Base-by-base conservation (phyloP, 768 basidiomycete species). In the Boletus vinaceobasis region DNA sequence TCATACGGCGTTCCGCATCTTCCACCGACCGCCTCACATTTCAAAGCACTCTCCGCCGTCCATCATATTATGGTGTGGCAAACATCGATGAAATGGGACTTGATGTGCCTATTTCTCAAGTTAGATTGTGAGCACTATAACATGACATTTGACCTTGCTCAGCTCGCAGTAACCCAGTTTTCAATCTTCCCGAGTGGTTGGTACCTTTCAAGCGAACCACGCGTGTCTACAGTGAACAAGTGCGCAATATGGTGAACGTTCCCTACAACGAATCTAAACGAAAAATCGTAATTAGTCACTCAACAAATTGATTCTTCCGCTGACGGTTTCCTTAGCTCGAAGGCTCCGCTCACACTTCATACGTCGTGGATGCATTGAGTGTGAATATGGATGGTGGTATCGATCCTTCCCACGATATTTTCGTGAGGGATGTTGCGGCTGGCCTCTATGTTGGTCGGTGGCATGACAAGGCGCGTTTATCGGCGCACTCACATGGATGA, bases 51-150 rank as follows among this genome's bases (percentile, higher is more conserved):
- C 26, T 27, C n/a, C 13, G 47, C 53, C 2, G 47, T 53, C 7
- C 45, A 53, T 35, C 29, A 27, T n/a, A 48, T 53, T 11, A 49
- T 49, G 46, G 46, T 53, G 14, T 48, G 32, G 39, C 47, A 53
- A 35, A 49, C 53, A 7, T 49, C 53, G 27, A 15, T 49, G 26
- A 29, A 54, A 50, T 54, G 53, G 53, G 53, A 54, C 47, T 27
- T 43, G 13, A 49, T 49, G 32, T 54, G 53, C 43, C 4, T 49
- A 15, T 49, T 54, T 50, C 38, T 54, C 39, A 42, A 42, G 39
- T 27, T 49, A 1, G 47, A 49, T 21, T 29, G 53, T 42, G 39
- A 35, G 53, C 7, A 5, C 36, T 11, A 29, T 15, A 13, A 3
- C 8, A 32, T 19, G 9, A 7, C 19, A 15, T 19, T 27, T 29